These are phyloP conservation scores for Nakazawaea holstii DNA, from an alignment of 805 yeast genomes.

Conservation along the genomic window DNA sequence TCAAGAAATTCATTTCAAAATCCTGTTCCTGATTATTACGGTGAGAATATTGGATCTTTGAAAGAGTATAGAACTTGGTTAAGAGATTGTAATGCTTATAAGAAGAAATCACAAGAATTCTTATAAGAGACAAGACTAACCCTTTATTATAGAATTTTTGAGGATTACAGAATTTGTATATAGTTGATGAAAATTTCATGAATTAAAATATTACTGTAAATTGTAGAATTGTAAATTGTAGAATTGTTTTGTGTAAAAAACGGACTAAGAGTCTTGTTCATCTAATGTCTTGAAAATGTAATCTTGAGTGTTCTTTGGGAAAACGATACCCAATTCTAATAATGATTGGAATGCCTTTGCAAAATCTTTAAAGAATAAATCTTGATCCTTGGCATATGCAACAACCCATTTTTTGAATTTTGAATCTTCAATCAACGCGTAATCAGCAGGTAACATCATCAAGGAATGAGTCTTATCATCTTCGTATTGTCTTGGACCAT, in stretches of 20 bases:
- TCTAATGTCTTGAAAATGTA: conserved; percentile 60
- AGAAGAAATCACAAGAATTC: conserved; percentile 74
- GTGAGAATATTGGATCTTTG: conserved; percentile 87
- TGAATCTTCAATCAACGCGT: conserved; percentile 43
- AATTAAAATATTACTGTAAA: neutral
- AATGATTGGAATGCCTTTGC: conserved; percentile 38
- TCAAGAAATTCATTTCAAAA: conserved; percentile 82
- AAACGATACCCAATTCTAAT: conserved; percentile 70
- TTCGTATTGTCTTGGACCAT: conserved; percentile 58
- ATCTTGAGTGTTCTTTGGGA: conserved; percentile 43
- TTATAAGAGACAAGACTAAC: conserved; percentile 33
- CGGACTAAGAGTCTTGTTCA: conserved; percentile 44
- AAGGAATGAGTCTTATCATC: conserved; percentile 49
- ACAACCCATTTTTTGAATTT: conserved; percentile 40
- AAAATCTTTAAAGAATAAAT: conserved; percentile 44
- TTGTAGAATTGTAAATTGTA: neutral
- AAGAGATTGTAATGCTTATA: conserved; percentile 88
- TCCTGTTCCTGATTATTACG: conserved; percentile 98
- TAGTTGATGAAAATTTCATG: neutral
- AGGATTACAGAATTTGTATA: too few species aligned
- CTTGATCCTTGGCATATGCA: conserved; percentile 44
- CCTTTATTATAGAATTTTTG: too few species aligned
- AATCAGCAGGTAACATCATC: conserved; percentile 60
- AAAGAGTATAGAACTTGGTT: conserved; percentile 92
- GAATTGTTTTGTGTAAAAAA: neutral